These are phyloP conservation scores for Capsicum pubescens DNA, from an alignment of 257 asterid genomes.

Conservation along the genomic window DNA sequence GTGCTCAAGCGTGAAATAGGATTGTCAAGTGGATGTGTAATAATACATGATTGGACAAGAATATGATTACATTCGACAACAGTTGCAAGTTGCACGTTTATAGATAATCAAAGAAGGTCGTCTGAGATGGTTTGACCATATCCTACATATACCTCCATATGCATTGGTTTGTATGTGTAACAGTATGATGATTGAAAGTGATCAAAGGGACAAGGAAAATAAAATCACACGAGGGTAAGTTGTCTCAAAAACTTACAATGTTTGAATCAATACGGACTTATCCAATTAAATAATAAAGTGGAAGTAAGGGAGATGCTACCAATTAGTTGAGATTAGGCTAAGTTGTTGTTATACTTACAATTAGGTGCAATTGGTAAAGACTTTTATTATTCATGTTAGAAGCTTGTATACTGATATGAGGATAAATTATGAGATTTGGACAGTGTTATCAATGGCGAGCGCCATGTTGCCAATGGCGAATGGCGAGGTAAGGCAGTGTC, in stretches of 20 bases:
- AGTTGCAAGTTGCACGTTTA: not conserved
- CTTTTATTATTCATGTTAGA: not conserved
- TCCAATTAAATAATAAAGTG: not conserved
- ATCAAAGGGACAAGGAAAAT: not conserved
- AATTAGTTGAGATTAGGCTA: constrained; percentile 11
- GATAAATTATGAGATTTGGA: not conserved
- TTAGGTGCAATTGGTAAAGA: not conserved
- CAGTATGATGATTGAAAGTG: constrained; percentile 15
- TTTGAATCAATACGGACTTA: not conserved
- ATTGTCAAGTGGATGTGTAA: not conserved
- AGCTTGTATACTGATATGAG: not conserved
- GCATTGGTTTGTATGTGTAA: not conserved
- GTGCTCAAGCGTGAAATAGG: not conserved
- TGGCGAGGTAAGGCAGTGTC: too few relatives aligned
- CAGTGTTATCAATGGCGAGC: too few relatives aligned
- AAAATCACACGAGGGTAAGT: not conserved
- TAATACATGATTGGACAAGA: constrained; percentile 14
- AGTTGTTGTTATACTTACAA: not conserved
- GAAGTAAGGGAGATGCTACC: not conserved
- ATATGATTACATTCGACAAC: not conserved
- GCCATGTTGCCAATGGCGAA: too few relatives aligned
- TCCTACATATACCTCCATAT: not conserved
- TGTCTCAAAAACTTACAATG: constrained; percentile 8
- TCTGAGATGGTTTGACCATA: constrained; percentile 21
- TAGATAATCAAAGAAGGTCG: not conserved